phyloP scores from a whole-genome alignment of 495 filamentous ascomycete species.

The Podospora appendiculata region DNA sequence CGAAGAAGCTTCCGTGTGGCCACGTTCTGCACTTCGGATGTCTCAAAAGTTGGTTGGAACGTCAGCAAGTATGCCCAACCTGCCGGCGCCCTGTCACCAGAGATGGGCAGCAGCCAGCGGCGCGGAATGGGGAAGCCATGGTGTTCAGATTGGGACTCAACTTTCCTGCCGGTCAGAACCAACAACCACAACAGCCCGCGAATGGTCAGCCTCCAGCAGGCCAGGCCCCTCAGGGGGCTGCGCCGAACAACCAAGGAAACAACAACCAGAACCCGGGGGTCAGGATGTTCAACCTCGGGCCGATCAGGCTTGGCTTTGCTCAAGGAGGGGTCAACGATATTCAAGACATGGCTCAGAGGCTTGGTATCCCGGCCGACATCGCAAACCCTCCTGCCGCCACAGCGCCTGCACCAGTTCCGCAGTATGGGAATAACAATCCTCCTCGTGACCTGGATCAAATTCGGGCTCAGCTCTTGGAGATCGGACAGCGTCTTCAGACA shows the following conservation, averaged over 20 bases:
- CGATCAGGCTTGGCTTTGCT: slow-evolving; percentile 49
- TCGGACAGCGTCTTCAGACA: slow-evolving; percentile 59
- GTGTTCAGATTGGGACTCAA: slow-evolving; percentile 22
- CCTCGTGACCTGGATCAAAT: slow-evolving; percentile 26
- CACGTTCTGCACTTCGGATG: slow-evolving; percentile 94
- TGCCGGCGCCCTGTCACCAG: slow-evolving; percentile 75
- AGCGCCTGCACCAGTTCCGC: slow-evolving; percentile 16
- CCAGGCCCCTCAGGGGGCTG: slow-evolving; percentile 57
- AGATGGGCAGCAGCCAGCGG: slow-evolving; percentile 15
- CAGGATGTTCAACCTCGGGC: slow-evolving; percentile 55
- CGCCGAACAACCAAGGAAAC: slow-evolving; percentile 15
- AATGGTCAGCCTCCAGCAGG: slow-evolving; percentile 26
- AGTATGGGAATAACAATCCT: slow-evolving; percentile 6
- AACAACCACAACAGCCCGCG: slow-evolving; percentile 14
- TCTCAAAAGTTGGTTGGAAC: slow-evolving; percentile 93
- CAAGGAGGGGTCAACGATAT: slow-evolving; percentile 40
- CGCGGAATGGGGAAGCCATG: slow-evolving; percentile 20
- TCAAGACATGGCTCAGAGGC: slow-evolving; percentile 35
- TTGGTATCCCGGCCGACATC: slow-evolving; percentile 22
- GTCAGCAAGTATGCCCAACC: slow-evolving; percentile 94
- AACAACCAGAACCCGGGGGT: slow-evolving; percentile 24
- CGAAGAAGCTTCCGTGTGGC: slow-evolving; percentile 93
- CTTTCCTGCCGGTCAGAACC: slow-evolving; percentile 22
- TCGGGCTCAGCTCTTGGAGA: slow-evolving; percentile 49
- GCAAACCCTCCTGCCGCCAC: slow-evolving; percentile 1